These are phyloP conservation scores for Poronia punctata DNA, from an alignment of 495 filamentous ascomycete species.

Conservation along the genomic window DNA sequence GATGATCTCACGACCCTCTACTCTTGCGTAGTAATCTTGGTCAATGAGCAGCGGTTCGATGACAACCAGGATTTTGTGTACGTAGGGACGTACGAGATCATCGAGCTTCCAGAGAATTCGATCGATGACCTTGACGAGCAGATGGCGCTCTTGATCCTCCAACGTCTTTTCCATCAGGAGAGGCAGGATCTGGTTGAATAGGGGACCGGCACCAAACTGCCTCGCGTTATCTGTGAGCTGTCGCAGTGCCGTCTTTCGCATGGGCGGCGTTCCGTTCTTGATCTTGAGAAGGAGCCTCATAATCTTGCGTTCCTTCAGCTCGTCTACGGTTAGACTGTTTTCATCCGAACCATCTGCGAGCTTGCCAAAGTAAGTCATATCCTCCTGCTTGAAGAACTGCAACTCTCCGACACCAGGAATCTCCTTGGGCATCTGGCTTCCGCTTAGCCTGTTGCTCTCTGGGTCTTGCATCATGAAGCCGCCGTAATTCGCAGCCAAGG, in stretches of 20 bases:
- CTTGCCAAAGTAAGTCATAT: constrained; percentile 99
- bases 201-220: constrained; percentile 87
- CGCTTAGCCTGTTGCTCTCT: constrained; percentile 67
- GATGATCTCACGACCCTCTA: constrained; percentile 97
- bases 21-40: constrained; percentile 98
- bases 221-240: constrained; percentile 97
- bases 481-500: constrained; percentile 51
- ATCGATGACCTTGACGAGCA: constrained; percentile 98
- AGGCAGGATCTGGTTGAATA: constrained; percentile 97
- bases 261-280: constrained; percentile 98
- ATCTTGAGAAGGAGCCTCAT: constrained; percentile 96
- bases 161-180: constrained; percentile 97
- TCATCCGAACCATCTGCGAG: constrained; percentile 93
- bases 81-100: constrained; percentile 91
- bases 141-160: constrained; percentile 96
- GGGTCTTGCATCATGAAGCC: constrained; percentile 99
- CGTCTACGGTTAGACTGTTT: constrained; percentile 83
- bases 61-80: constrained; percentile 97
- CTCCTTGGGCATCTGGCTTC: constrained; percentile 91
- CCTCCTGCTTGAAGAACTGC: constrained; percentile 97
- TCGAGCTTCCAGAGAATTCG: constrained; percentile 98
- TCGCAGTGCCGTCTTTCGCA: constrained; percentile 98
- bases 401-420: constrained; percentile 96
- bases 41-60: constrained; percentile 98
- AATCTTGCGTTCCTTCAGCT: constrained; percentile 96